Percentiles rank a stretch among this genome's conserved stretches.
Evolutionary conservation across 148 eudicot species (phyloP).

Genomic region (Heliamphora exappendiculata): DNA sequence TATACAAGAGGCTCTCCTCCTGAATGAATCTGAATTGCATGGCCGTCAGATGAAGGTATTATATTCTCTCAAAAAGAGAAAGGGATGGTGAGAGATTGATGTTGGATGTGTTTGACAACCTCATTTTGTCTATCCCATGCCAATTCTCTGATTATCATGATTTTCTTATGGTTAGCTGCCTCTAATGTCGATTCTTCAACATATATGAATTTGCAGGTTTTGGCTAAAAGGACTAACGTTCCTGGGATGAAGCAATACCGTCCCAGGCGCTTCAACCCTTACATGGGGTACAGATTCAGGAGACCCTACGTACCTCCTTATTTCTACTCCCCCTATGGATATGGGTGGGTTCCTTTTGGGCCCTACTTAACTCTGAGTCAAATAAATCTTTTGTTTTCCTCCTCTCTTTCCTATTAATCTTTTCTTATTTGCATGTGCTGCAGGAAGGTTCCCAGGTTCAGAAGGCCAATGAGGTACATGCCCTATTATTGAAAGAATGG

Average conservation of each 20-base stretch:
- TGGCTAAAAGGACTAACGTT: constrained; percentile 81
- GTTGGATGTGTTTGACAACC: background rate
- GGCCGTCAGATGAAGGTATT: constrained; percentile 91
- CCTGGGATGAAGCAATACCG: constrained; percentile 94
- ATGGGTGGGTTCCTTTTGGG: constrained; percentile 46
- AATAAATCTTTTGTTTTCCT: background rate
- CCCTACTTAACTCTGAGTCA: background rate
- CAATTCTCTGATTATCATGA: background rate
- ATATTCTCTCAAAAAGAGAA: background rate
- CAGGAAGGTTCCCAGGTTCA: constrained; percentile 86
- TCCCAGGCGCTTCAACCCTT: constrained; percentile 57
- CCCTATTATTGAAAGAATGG: constrained; percentile 55
- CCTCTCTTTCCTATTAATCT: background rate
- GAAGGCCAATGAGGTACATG: constrained; percentile 86
- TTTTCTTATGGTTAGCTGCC: background rate
- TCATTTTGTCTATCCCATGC: background rate
- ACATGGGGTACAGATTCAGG: constrained; percentile 50
- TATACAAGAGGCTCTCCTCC: constrained; percentile 71
- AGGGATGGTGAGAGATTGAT: background rate
- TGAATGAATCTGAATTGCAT: constrained; percentile 90
- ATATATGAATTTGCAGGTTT: constrained; percentile 42
- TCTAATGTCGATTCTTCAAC: background rate
- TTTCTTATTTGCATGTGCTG: background rate
- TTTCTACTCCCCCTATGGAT: constrained; percentile 76
- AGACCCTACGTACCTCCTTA: constrained; percentile 66